Evolutionary conservation across 768 basidiomycete species (phyloP).

Genomic region (Strobilomyces dryophilus): DNA sequence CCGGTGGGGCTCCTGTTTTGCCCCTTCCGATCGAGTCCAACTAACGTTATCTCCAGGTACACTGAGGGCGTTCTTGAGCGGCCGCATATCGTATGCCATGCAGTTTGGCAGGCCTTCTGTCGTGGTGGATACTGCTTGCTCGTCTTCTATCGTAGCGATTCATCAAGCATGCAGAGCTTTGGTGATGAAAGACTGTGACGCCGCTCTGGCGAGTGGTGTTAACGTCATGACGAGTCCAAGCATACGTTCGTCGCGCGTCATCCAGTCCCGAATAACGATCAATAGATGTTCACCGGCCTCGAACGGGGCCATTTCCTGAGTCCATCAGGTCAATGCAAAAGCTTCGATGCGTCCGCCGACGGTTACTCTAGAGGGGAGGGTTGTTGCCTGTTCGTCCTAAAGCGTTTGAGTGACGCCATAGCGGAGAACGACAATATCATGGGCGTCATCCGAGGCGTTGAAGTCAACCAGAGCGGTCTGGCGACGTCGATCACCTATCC

Average conservation of each 20-base stretch:
- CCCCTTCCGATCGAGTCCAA: neutral
- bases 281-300: no score
- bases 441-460: conserved; percentile 26
- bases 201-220: conserved; percentile 58
- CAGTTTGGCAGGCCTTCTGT: no score
- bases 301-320: no score
- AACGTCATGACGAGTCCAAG: conserved; percentile 69
- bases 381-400: conserved; percentile 66
- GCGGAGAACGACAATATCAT: conserved; percentile 64
- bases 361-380: conserved; percentile 35
- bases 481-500: no score
- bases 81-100: no score
- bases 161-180: no score
- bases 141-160: conserved; percentile 58
- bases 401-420: conserved; percentile 63
- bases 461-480: no score
- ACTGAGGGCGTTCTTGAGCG: conserved; percentile 19
- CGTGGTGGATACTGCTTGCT: conserved; percentile 61
- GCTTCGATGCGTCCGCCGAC: conserved; percentile 69
- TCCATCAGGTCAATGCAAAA: conserved; percentile 42
- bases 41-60: conserved; percentile 43
- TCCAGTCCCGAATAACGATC: no score
- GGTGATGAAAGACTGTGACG: no score
- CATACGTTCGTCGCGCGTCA: conserved; percentile 35
- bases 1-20: no score